phyloP scores from a whole-genome alignment of 129 eudicot species.

The Apium graveolens region DNA sequence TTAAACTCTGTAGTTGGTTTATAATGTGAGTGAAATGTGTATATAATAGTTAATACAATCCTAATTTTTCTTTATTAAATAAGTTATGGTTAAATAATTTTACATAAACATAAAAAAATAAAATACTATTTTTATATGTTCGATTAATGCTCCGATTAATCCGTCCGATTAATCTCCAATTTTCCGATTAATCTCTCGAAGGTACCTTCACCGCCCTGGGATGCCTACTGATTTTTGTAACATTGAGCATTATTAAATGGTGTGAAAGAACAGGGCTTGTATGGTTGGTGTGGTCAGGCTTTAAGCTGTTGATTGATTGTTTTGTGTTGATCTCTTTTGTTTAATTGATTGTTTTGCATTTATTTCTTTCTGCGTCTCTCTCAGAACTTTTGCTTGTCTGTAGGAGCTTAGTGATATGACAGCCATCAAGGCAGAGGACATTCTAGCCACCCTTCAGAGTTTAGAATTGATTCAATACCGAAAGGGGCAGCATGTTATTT shows the following conservation, averaged over 20 bases:
- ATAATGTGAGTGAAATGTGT: too few species aligned
- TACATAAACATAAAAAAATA: too few species aligned
- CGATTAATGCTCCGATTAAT: too few species aligned
- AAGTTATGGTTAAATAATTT: too few species aligned
- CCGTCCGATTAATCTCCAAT: too few species aligned
- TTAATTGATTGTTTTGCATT: not conserved
- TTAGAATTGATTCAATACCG: constrained; percentile 86
- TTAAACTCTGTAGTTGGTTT: too few species aligned
- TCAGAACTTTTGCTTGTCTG: constrained; percentile 1
- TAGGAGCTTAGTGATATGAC: constrained; percentile 99
- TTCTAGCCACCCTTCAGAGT: constrained; percentile 70
- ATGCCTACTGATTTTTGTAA: too few species aligned
- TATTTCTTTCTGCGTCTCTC: not conserved
- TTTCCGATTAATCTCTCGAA: too few species aligned
- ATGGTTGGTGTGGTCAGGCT: not conserved
- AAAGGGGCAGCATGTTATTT: constrained; percentile 91
- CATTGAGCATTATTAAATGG: not conserved
- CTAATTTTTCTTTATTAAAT: too few species aligned
- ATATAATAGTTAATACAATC: too few species aligned
- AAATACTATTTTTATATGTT: too few species aligned
- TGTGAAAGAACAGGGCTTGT: not conserved
- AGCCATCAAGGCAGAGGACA: constrained; percentile 91
- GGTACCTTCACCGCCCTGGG: too few species aligned
- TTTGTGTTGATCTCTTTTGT: not conserved
- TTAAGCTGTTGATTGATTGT: not conserved